These are phyloP conservation scores for Cercospora janseana DNA, from an alignment of 2,329 filamentous ascomycete genomes.

Conservation along the genomic window DNA sequence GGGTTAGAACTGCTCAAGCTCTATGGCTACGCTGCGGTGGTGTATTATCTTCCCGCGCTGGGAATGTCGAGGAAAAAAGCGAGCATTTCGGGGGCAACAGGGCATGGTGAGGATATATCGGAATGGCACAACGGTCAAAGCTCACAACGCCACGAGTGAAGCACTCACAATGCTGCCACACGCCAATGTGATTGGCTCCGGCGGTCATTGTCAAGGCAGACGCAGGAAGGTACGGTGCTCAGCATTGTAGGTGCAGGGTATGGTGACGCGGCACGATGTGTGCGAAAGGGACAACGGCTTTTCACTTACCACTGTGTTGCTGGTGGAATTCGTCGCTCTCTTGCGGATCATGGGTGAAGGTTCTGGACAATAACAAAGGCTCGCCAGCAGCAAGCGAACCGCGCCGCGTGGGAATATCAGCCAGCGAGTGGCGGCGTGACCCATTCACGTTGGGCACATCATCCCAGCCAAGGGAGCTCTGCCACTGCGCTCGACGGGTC, in stretches of 20 bases:
- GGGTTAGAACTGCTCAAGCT: constrained; percentile 12
- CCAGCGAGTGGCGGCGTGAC: constrained; percentile 78
- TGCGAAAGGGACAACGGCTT: no score
- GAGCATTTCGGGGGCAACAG: not conserved
- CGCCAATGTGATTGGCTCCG: constrained; percentile 4
- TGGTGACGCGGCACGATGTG: not conserved
- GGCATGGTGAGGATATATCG: not conserved
- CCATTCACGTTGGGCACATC: constrained; percentile 63
- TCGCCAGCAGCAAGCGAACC: constrained; percentile 36
- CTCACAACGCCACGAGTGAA: not conserved
- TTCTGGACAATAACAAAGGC: constrained; percentile 24
- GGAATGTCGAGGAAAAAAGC: constrained; percentile 3
- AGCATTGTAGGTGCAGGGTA: not conserved
- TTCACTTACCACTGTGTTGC: constrained; percentile 21
- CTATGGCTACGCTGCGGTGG: constrained; percentile 7
- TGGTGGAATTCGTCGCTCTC: constrained; percentile 22
- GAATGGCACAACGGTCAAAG: not conserved
- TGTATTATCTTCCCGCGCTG: not conserved
- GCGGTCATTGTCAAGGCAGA: constrained; percentile 10
- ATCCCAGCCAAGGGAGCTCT: constrained; percentile 66
- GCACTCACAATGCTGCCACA: not conserved
- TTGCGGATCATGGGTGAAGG: constrained; percentile 22
- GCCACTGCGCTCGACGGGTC: constrained; percentile 56
- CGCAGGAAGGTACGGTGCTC: constrained; percentile 11
- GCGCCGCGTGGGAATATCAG: constrained; percentile 42